Percentiles rank a stretch among this genome's conserved stretches.
Conservation (phyloP, 2,329 filamentous ascomycete species). For the Davidsoniella australis region DNA sequence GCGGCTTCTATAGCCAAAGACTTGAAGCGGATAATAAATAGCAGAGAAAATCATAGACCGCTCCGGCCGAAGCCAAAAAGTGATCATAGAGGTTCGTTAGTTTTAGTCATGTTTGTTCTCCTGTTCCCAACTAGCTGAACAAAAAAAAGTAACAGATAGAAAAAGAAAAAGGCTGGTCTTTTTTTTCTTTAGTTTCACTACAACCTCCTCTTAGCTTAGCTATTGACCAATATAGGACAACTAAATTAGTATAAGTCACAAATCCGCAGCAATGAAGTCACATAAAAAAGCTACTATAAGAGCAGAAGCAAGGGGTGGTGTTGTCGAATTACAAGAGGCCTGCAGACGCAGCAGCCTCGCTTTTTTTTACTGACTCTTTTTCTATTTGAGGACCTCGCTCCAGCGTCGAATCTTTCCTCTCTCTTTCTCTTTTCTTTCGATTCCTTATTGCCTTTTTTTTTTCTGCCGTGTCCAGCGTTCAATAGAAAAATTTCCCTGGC, state of each 20-base stretch:
- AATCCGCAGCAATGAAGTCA: not conserved
- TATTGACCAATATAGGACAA: not conserved
- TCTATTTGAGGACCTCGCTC: not conserved
- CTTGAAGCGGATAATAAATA: no score
- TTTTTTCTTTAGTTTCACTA: no score
- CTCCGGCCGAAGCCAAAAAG: no score
- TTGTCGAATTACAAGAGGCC: not conserved
- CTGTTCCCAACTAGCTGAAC: not conserved
- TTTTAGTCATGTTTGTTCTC: not conserved
- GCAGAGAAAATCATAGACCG: no score
- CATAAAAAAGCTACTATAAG: not conserved
- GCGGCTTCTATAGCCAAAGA: no score
- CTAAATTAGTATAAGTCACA: not conserved
- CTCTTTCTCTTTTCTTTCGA: not conserved
- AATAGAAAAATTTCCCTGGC: no score
- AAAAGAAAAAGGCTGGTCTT: not conserved
- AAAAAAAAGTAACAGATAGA: not conserved
- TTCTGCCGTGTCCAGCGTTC: no score
- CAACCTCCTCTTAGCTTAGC: no score
- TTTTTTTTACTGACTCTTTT: not conserved
- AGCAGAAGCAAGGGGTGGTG: no score
- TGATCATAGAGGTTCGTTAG: no score
- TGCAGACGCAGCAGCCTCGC: constrained; percentile 6
- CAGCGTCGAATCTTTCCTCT: not conserved
- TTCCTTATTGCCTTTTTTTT: not conserved